phyloP scores from a whole-genome alignment of 192 early-diverging fungal genomes.

The Rhizophagus prolifer region DNA sequence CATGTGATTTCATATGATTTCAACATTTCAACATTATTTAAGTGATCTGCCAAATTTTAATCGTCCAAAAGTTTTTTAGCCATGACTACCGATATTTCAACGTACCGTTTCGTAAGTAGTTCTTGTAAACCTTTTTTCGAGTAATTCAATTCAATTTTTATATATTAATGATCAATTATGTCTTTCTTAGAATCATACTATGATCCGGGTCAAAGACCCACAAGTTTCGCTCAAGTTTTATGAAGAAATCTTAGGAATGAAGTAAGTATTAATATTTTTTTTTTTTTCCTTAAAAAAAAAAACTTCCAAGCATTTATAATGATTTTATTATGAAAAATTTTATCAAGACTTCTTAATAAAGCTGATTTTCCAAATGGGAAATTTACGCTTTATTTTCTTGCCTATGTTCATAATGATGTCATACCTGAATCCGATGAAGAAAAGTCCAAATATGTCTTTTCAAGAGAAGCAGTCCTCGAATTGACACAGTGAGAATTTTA shows the following conservation, averaged over 20 bases:
- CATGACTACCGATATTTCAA: constrained; percentile 26
- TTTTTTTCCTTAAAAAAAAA: no score
- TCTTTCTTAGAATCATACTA: constrained; percentile 71
- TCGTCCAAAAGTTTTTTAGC: background rate
- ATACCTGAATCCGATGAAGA: constrained; percentile 52
- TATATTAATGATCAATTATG: background rate
- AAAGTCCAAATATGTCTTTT: constrained; percentile 52
- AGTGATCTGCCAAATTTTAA: background rate
- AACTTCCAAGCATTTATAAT: no score
- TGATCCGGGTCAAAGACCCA: constrained; percentile 84
- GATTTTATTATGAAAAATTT: no score
- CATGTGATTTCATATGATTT: background rate
- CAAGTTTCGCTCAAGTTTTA: constrained; percentile 75
- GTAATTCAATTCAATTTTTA: background rate
- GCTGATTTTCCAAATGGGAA: constrained; percentile 39
- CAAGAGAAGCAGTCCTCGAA: constrained; percentile 72
- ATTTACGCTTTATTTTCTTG: constrained; percentile 77
- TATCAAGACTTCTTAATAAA: constrained; percentile 35
- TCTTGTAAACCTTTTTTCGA: background rate
- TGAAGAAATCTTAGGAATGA: constrained; percentile 76
- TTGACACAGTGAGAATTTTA: constrained; percentile 67
- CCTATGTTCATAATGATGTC: constrained; percentile 53
- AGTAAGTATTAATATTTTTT: constrained; percentile 44
- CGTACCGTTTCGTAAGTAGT: constrained; percentile 11
- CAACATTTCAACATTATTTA: background rate